Conservation (phyloP, 306 rosid genomes). For the Rosa lucieae region DNA sequence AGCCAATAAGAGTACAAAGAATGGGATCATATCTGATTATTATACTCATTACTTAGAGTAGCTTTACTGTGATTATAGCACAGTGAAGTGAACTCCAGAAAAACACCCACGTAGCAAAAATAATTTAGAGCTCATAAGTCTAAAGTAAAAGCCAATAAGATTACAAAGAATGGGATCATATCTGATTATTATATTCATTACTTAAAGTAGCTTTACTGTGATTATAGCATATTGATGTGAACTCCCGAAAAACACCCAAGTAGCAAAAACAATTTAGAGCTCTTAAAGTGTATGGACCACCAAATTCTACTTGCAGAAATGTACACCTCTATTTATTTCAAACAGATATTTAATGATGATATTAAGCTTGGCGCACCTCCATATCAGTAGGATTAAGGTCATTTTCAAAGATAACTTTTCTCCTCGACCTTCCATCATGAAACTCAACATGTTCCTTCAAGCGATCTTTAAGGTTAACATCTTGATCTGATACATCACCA, state of each 20-base stretch:
- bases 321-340: not conserved
- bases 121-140: too few species aligned
- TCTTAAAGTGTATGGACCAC: not conserved
- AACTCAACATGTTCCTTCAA: conserved; percentile 69
- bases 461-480: conserved; percentile 28
- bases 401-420: conserved; percentile 63
- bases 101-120: too few species aligned
- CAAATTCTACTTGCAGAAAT: not conserved
- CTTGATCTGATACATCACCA: conserved; percentile 28
- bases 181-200: not conserved
- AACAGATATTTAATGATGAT: conserved; percentile 12
- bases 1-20: not conserved
- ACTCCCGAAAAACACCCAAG: not conserved
- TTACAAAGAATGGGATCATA: not conserved
- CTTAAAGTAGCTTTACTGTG: not conserved
- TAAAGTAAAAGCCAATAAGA: too few species aligned
- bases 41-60: too few species aligned
- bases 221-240: not conserved
- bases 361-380: conserved; percentile 45
- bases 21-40: not conserved
- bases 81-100: too few species aligned
- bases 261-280: not conserved
- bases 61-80: too few species aligned
- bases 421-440: conserved; percentile 73
- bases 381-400: conserved; percentile 47